phyloP scores from a whole-genome alignment of 225 moss, liverwort and hornwort genomes.

The Physcomitrellopsis africana region DNA sequence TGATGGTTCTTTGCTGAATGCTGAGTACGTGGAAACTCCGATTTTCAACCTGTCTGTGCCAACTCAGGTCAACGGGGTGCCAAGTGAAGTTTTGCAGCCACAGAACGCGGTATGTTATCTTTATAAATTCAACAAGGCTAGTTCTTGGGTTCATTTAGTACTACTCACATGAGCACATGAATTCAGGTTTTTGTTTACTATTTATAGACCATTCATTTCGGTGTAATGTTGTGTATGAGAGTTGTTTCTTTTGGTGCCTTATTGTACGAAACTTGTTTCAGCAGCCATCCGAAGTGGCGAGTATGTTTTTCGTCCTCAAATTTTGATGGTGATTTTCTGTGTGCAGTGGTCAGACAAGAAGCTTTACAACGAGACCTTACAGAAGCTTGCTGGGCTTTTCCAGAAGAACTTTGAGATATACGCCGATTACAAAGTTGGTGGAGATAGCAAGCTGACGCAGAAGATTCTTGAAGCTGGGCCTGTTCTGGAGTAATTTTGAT shows the following conservation, averaged over 20 bases:
- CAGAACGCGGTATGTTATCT: slow-evolving; percentile 79
- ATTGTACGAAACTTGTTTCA: too few relatives aligned
- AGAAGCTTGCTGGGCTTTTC: slow-evolving; percentile 57
- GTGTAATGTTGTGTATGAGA: too few relatives aligned
- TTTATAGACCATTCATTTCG: too few relatives aligned
- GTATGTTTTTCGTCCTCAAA: too few relatives aligned
- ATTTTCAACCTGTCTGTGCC: slow-evolving; percentile 90
- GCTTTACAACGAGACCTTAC: slow-evolving; percentile 52
- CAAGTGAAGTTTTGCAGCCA: slow-evolving; percentile 76
- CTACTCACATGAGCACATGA: background rate
- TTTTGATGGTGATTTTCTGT: background rate
- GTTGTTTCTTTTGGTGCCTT: too few relatives aligned
- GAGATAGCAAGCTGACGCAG: slow-evolving; percentile 57
- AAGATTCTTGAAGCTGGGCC: slow-evolving; percentile 61
- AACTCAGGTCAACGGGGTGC: slow-evolving; percentile 69
- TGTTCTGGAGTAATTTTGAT: slow-evolving; percentile 28
- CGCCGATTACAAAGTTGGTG: slow-evolving; percentile 63
- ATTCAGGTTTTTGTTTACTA: background rate
- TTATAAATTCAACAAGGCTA: fast-evolving
- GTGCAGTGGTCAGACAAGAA: slow-evolving; percentile 60
- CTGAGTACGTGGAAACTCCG: slow-evolving; percentile 67
- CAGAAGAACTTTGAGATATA: slow-evolving; percentile 69
- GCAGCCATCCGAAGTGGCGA: too few relatives aligned
- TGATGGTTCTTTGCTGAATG: slow-evolving; percentile 73
- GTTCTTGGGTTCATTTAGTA: background rate